phyloP scores from a whole-genome alignment of 2,329 filamentous ascomycete species.

The Colletotrichum simmondsii region DNA sequence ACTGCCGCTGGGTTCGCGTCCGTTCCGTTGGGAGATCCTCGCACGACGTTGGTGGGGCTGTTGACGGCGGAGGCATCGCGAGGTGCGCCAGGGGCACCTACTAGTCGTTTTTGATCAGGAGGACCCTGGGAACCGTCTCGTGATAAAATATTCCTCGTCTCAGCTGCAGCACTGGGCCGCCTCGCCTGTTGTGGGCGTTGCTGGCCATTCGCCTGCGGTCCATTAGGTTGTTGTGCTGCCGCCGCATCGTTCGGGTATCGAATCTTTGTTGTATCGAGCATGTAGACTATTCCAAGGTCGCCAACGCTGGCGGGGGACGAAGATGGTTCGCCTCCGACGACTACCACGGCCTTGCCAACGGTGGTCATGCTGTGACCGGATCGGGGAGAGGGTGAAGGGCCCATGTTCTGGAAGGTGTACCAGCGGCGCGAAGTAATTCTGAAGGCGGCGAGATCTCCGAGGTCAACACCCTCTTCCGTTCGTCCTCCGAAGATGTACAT shows the following conservation, averaged over 20 bases:
- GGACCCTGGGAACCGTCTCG: constrained; percentile 65
- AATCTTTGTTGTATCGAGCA: constrained; percentile 95
- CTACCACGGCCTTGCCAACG: constrained; percentile 90
- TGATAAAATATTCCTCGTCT: constrained; percentile 51
- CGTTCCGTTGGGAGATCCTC: constrained; percentile 49
- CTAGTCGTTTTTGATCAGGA: constrained; percentile 59
- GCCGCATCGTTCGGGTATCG: constrained; percentile 87
- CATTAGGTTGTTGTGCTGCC: constrained; percentile 41
- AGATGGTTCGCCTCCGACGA: constrained; percentile 94
- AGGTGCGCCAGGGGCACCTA: constrained; percentile 44
- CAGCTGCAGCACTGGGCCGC: constrained; percentile 55
- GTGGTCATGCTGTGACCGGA: constrained; percentile 99
- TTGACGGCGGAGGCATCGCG: constrained; percentile 47
- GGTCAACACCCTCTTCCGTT: constrained; percentile 90
- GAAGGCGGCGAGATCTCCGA: constrained; percentile 90
- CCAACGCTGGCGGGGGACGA: constrained; percentile 82
- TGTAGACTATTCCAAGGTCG: constrained; percentile 89
- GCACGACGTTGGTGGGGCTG: constrained; percentile 53
- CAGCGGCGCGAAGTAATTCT: constrained; percentile 83
- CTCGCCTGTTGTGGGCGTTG: constrained; percentile 53
- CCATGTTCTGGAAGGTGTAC: constrained; percentile 99
- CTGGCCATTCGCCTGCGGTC: constrained; percentile 32
- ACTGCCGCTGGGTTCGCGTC: constrained; percentile 50
- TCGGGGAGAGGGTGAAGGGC: constrained; percentile 89
- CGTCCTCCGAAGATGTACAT: constrained; percentile 99